These are phyloP conservation scores for Pseudoscleropodium purum DNA, from an alignment of 225 moss, liverwort and hornwort species.

Conservation along the genomic window DNA sequence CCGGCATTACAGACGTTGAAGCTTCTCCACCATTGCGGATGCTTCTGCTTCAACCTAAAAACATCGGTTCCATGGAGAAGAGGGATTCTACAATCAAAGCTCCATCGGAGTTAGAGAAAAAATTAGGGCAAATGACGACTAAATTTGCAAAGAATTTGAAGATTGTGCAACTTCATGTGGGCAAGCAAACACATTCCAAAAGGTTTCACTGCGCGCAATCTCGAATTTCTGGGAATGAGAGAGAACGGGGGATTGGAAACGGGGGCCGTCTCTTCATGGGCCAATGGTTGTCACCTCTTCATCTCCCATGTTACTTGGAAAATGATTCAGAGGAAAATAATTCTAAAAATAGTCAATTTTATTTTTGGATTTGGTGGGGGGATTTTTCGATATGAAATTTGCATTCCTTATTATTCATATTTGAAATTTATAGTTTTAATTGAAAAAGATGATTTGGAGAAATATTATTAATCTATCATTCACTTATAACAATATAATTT, in stretches of 20 bases:
- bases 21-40: neutral
- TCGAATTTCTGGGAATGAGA: neutral
- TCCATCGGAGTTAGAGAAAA: neutral
- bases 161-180: neutral
- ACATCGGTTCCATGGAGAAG: neutral
- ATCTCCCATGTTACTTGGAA: neutral
- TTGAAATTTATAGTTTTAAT: neutral
- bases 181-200: neutral
- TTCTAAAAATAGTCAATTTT: neutral
- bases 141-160: neutral
- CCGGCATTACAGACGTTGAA: neutral
- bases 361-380: fast-evolving
- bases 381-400: neutral
- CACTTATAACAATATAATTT: no score
- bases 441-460: no score
- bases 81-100: neutral
- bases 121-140: neutral
- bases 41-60: neutral
- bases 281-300: slow-evolving; percentile 1
- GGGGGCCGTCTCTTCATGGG: neutral
- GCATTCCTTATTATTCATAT: neutral
- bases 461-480: neutral
- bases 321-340: neutral
- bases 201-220: no score
- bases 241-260: neutral